Percentiles rank a stretch among this genome's conserved stretches.
These are phyloP conservation scores for Sordariomycetes sp. DNA, from an alignment of 2,329 filamentous ascomycete species.

Conservation along the genomic window DNA sequence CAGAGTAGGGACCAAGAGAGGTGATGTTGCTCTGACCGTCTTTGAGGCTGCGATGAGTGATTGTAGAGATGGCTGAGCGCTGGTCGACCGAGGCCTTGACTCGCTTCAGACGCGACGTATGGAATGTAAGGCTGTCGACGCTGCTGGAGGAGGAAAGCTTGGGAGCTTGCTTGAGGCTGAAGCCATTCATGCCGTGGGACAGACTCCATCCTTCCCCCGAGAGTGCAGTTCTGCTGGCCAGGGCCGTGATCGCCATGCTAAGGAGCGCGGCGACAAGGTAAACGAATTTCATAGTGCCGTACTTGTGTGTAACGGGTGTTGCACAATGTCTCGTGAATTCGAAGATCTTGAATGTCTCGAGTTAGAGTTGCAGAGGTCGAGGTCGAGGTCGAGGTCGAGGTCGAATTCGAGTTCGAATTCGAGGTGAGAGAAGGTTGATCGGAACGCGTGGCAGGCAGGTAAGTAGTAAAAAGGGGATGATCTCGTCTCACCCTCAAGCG, in stretches of 20 bases:
- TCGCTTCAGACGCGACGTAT: slow-evolving; percentile 22
- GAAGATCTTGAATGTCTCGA: too few species aligned
- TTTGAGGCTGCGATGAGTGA: slow-evolving; percentile 12
- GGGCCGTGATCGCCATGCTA: background rate
- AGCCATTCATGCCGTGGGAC: slow-evolving; percentile 20
- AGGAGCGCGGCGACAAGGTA: background rate
- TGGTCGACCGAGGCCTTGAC: slow-evolving; percentile 13
- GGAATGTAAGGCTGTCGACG: slow-evolving; percentile 17
- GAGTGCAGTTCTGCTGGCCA: background rate
- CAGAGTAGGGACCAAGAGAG: slow-evolving; percentile 25
- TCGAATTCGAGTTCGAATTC: too few species aligned
- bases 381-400: too few species aligned
- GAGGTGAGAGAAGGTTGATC: too few species aligned
- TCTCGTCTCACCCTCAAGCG: too few species aligned
- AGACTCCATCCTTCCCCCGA: slow-evolving; percentile 26
- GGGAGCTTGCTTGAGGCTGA: slow-evolving; percentile 25
- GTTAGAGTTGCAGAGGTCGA: too few species aligned
- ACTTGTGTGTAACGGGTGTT: too few species aligned
- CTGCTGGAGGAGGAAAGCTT: slow-evolving; percentile 13
- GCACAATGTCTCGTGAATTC: too few species aligned
- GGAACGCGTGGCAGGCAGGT: too few species aligned
- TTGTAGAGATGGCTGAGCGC: slow-evolving; percentile 19
- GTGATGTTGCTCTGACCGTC: slow-evolving; percentile 23
- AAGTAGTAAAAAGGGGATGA: too few species aligned
- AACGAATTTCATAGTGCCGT: too few species aligned